A percentile compares a stretch with the other conserved stretches of the same genome.
Conservation (phyloP, 1,284 basidiomycete genomes). For the Cutaneotrichosporon spelunceum region DNA sequence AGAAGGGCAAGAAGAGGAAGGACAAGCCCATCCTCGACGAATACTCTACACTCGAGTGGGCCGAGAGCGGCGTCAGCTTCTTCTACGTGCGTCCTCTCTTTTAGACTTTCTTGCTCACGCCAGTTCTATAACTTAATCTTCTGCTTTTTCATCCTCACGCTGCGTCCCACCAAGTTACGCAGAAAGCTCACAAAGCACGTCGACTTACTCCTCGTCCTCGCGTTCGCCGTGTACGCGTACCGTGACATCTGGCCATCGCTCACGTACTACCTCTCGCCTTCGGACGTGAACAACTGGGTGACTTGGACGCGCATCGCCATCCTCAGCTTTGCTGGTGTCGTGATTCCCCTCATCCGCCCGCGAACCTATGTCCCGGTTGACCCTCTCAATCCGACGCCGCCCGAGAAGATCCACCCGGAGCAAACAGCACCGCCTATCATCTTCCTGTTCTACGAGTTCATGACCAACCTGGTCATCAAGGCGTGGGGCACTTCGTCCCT, state of each 20-base stretch:
- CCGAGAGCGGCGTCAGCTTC: conserved; percentile 46
- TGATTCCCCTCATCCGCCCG: conserved; percentile 57
- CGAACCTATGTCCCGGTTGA: conserved; percentile 55
- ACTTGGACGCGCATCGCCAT: conserved; percentile 51
- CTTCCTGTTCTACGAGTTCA: conserved; percentile 59
- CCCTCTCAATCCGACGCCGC: conserved; percentile 43
- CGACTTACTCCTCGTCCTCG: conserved; percentile 51
- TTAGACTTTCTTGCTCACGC: not conserved
- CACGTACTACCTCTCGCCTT: conserved; percentile 55
- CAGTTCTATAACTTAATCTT: conserved; percentile 44
- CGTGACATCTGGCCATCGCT: conserved; percentile 64
- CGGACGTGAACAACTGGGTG: conserved; percentile 51
- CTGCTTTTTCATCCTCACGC: conserved; percentile 42
- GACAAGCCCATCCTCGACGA: conserved; percentile 40
- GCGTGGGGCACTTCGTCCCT: conserved; percentile 46
- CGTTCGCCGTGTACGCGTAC: conserved; percentile 57
- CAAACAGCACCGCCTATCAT: conserved; percentile 64
- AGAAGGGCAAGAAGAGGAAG: conserved; percentile 41
- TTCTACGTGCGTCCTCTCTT: conserved; percentile 47
- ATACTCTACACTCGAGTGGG: conserved; percentile 48
- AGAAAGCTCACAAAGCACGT: conserved; percentile 43
- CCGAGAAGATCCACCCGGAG: conserved; percentile 59
- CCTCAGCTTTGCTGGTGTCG: conserved; percentile 52
- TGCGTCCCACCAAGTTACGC: conserved; percentile 38
- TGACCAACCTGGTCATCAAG: conserved; percentile 57